Evolutionary conservation across 805 yeast species (phyloP).

Genomic region (Yamadazyma scolyti): DNA sequence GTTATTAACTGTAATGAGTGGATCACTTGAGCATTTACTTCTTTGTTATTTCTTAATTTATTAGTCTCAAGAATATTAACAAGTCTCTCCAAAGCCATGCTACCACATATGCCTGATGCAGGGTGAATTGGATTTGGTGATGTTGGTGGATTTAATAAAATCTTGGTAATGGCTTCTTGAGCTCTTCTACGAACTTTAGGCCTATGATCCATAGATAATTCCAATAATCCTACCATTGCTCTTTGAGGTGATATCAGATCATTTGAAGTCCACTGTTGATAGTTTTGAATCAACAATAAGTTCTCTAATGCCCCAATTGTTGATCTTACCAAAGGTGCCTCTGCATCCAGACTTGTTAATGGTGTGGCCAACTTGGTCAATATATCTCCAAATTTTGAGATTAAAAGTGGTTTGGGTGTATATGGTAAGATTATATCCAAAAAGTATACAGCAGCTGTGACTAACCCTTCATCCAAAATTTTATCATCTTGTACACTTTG

Average conservation of each 20-base stretch:
- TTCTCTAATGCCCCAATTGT: slow-evolving; percentile 84
- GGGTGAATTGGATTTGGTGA: slow-evolving; percentile 78
- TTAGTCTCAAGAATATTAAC: slow-evolving; percentile 29
- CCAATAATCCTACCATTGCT: slow-evolving; percentile 74
- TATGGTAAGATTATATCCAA: slow-evolving; percentile 76
- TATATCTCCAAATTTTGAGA: slow-evolving; percentile 72
- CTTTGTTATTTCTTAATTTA: slow-evolving; percentile 41
- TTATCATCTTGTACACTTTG: slow-evolving; percentile 54
- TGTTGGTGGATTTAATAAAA: slow-evolving; percentile 66
- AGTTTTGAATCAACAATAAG: slow-evolving; percentile 74
- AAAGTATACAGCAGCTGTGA: slow-evolving; percentile 74
- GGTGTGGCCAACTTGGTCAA: slow-evolving; percentile 79
- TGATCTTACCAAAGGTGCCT: slow-evolving; percentile 78
- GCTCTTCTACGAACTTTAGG: slow-evolving; percentile 97
- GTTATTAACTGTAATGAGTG: slow-evolving; percentile 77
- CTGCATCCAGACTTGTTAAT: slow-evolving; percentile 62
- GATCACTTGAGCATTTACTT: slow-evolving; percentile 55
- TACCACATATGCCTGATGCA: slow-evolving; percentile 68
- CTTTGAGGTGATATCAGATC: slow-evolving; percentile 70
- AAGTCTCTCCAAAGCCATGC: slow-evolving; percentile 57
- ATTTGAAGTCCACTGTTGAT: slow-evolving; percentile 65
- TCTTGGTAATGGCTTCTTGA: slow-evolving; percentile 72
- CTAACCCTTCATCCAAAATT: slow-evolving; percentile 60
- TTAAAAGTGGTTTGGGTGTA: slow-evolving; percentile 65
- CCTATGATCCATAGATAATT: slow-evolving; percentile 78